Base-by-base conservation (phyloP, 2,329 filamentous ascomycete species). In the Colletotrichum limetticola region DNA sequence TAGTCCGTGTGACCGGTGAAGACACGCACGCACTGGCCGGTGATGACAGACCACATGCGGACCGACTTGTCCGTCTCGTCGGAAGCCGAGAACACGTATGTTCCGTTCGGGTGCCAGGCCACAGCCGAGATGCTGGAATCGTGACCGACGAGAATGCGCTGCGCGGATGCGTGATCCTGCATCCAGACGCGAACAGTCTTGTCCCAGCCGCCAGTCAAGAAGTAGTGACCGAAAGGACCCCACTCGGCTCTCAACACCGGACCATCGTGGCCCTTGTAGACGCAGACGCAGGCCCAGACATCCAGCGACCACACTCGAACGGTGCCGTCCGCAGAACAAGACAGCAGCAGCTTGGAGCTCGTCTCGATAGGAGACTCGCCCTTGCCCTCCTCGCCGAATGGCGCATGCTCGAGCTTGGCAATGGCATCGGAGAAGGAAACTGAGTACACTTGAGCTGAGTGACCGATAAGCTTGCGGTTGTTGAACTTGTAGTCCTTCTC, bases 181-280 rank as follows among this genome's bases (percentile, higher is more conserved):
- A 93, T 93, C 94, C 96, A 99, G 14, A 98, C 86, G 19, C 97
- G 92, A 9, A 95, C 94, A 1, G 94, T 97, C 82, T 95, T 95
- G 82, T 99, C 97, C 82, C 95, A 94, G 9, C 94, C 95, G 46
- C 91, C 93, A 7, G 93, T 95, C 49, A 94, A 88, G 80, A 99
- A 99, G 84, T 99, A 99, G 83, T 98, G 95, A 0, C 97, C 97
- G 69, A 95, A 95, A 0, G 97, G 97, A 4, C 95, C 93, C 94
- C 96, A 99, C 14, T 91, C 89, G 6, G 98, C 88, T 76, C 96
- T 93, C 89, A 95, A 97, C 5, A 98, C 92, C 0, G 97, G 95
- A 2, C 94, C 94, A 76, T 95, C 93, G 78, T 98, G 97, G 2
- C 94, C 95, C 79, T 96, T 97, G 86, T 98, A 99, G 14, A 97